Percentiles rank a stretch among this genome's conserved stretches.
phyloP scores from a whole-genome alignment of 768 basidiomycete species.

The Nevesoporus exiguus region DNA sequence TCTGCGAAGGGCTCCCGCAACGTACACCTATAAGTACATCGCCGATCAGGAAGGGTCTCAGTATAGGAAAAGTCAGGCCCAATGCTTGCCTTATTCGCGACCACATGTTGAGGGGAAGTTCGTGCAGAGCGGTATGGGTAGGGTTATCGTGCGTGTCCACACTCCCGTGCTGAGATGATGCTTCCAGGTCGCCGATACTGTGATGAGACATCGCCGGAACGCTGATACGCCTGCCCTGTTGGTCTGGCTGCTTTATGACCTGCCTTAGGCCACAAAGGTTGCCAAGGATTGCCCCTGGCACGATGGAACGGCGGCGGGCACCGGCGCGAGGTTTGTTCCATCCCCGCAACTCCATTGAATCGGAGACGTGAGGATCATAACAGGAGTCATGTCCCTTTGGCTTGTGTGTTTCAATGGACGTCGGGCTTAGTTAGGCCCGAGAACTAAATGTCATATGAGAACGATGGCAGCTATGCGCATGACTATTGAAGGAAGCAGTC shows the following conservation, averaged over 20 bases:
- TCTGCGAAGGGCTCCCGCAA: constrained; percentile 59
- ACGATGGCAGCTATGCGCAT: not conserved
- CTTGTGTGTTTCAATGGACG: not conserved
- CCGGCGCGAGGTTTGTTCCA: not conserved
- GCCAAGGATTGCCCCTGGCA: not conserved
- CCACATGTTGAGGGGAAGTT: constrained; percentile 45
- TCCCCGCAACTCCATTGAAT: not conserved
- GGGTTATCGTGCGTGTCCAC: not conserved
- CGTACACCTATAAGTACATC: constrained; percentile 31
- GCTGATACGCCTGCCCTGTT: not conserved
- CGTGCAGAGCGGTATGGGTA: not conserved
- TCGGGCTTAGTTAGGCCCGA: not conserved
- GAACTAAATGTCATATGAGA: not conserved
- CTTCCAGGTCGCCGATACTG: not conserved
- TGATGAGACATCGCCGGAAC: constrained; percentile 1
- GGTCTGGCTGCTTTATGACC: not conserved
- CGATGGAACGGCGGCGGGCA: not conserved
- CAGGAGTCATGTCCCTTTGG: not conserved
- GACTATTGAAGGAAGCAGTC: not conserved
- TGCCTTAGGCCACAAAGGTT: not conserved
- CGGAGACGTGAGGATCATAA: not conserved
- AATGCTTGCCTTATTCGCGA: constrained; percentile 45
- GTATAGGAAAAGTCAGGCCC: not conserved
- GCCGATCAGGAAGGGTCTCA: not conserved
- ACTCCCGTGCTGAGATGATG: not conserved